Conservation (phyloP, 2,329 filamentous ascomycete species). For the Colletotrichum sp. region DNA sequence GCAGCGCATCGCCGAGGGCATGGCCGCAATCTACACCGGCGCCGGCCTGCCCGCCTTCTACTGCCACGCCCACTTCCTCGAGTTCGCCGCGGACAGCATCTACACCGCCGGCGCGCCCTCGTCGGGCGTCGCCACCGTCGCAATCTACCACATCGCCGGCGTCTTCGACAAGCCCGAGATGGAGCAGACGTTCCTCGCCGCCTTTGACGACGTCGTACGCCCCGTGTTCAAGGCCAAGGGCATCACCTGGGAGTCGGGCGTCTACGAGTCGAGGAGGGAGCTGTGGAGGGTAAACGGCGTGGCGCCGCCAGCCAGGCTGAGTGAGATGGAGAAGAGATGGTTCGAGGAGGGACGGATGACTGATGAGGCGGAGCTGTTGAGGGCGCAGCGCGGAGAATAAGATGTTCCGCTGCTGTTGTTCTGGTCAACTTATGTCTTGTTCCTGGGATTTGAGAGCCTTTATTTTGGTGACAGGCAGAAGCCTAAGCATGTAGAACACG, state of each 20-base stretch:
- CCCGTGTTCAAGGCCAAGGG: background rate
- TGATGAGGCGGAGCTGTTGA: background rate
- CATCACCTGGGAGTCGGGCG: constrained; percentile 4
- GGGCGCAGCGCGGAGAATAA: background rate
- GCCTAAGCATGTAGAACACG: no score
- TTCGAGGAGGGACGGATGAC: background rate
- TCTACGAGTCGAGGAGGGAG: constrained; percentile 2
- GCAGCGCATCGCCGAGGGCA: constrained; percentile 1
- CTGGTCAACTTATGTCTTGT: background rate
- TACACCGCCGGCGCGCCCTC: constrained; percentile 46
- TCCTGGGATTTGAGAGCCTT: background rate
- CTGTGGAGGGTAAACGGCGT: background rate
- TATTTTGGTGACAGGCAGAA: background rate
- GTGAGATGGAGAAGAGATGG: background rate
- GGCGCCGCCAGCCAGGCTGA: background rate
- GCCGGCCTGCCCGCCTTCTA: background rate
- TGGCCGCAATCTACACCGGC: background rate
- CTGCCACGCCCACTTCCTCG: constrained; percentile 22
- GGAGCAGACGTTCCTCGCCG: background rate
- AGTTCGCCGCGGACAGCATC: constrained; percentile 32
- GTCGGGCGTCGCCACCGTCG: background rate
- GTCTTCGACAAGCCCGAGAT: background rate
- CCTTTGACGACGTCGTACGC: background rate
- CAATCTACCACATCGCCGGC: background rate
- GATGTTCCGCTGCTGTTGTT: background rate